Base-by-base conservation (phyloP, 139 green algal species). In the Mesostigma viride region DNA sequence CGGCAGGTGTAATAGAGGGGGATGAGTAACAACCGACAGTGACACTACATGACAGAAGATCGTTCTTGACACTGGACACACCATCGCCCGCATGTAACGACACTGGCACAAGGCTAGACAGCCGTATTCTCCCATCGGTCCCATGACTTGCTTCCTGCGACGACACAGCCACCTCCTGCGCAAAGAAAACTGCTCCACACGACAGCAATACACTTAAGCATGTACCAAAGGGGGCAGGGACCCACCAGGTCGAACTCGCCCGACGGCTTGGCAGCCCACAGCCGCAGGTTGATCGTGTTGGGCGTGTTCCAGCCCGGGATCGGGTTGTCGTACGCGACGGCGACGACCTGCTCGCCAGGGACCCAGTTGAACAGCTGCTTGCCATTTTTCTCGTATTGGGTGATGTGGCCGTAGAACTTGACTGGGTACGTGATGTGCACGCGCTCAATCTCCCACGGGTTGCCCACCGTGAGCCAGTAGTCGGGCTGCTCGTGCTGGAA, bases 221-320 rank as follows among this genome's bases (percentile, higher is more conserved):
- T 51, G 40, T 14, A n/a, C n/a, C n/a, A n/a, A n/a, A n/a, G n/a
- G n/a, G n/a, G n/a, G n/a, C n/a, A n/a, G n/a, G n/a, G n/a, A n/a
- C n/a, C 14, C 6, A 76, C 69, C 66, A 99, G 87, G 76, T 97
- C 85, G 59, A 99, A 95, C 79, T 99, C 94, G 1, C 58, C 80
- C 1, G 85, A n/a, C 3, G 94, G 87, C 76, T 88, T 69, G 11
- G 89, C 88, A 58, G 90, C 85, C 91, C 91, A 99, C 74, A 99
- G 83, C n/a, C 94, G 83, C 77, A 99, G 83, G 86, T 95, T 97
- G 83, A 83, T 87, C 32, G 82, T 86, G 61, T 92, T 96, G 65
- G 73, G 71, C 34, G 92, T 99, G 68, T 82, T 28, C 71, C 84
- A 96, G 62, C 92, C 94, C 4, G 94, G 91, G 79, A 99, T 95